Evolutionary conservation across 1,139 yeast genomes (phyloP).

Genomic region (Candida sp.): DNA sequence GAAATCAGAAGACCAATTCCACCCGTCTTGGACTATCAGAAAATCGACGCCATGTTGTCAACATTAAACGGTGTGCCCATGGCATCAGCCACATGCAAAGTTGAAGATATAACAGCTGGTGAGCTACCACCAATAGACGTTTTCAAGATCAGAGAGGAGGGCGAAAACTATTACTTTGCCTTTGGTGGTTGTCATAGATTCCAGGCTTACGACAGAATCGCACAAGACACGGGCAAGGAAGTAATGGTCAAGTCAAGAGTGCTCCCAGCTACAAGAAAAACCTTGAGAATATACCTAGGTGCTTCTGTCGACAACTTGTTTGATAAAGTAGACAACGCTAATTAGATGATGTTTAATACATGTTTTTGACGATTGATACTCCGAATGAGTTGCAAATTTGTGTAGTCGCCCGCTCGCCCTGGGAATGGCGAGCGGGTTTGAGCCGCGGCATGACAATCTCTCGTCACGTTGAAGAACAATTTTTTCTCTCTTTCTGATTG

Average conservation of each 20-base stretch:
- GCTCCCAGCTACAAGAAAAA: constrained; percentile 69
- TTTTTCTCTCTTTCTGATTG: background rate
- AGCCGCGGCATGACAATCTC: background rate
- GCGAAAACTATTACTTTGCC: constrained; percentile 70
- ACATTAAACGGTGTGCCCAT: constrained; percentile 68
- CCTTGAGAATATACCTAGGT: constrained; percentile 66
- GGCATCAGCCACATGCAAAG: constrained; percentile 65
- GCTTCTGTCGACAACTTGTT: constrained; percentile 64
- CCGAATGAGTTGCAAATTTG: background rate
- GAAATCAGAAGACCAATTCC: constrained; percentile 81
- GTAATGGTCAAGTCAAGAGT: constrained; percentile 64
- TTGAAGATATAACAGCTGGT: constrained; percentile 61
- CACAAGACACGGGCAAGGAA: constrained; percentile 29
- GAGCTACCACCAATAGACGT: constrained; percentile 83
- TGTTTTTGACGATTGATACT: background rate
- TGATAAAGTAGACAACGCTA: constrained; percentile 18
- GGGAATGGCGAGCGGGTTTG: too few species aligned
- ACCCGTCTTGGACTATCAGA: constrained; percentile 74
- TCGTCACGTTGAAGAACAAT: background rate
- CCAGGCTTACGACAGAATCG: constrained; percentile 68
- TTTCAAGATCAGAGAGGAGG: constrained; percentile 63
- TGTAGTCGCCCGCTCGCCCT: background rate
- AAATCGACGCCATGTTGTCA: constrained; percentile 80
- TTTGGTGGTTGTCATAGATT: constrained; percentile 88
- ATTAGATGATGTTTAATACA: background rate